These are phyloP conservation scores for Teratosphaeria destructans DNA, from an alignment of 2,329 filamentous ascomycete species.

Conservation along the genomic window DNA sequence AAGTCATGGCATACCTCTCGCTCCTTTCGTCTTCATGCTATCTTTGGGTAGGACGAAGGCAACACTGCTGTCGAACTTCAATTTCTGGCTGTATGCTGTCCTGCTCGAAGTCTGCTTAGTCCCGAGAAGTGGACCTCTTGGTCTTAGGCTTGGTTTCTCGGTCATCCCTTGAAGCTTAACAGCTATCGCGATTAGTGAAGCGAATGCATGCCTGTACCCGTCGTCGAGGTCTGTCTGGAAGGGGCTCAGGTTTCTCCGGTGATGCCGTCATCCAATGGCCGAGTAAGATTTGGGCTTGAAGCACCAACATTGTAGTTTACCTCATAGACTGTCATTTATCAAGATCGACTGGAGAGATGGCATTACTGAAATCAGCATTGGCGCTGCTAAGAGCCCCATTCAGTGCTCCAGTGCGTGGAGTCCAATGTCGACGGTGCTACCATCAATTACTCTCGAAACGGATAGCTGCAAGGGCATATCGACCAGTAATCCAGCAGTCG, in stretches of 20 bases:
- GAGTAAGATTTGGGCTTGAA: not conserved
- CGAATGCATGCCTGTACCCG: not conserved
- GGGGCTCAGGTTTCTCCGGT: not conserved
- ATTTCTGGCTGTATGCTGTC: not conserved
- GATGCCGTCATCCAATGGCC: not conserved
- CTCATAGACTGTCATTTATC: not conserved
- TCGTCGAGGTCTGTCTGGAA: not conserved
- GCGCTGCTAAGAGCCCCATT: not conserved
- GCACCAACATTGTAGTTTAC: not conserved
- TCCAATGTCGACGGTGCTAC: slow-evolving; percentile 5
- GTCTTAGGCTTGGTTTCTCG: not conserved
- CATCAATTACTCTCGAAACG: slow-evolving; percentile 5
- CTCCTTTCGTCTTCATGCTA: not conserved
- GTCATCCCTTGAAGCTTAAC: not conserved
- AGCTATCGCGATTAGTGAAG: not conserved
- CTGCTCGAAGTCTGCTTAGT: not conserved
- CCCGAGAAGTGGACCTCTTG: not conserved
- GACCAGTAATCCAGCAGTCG: not conserved
- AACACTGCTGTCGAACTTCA: not conserved
- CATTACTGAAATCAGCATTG: not conserved
- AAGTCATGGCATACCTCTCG: not conserved
- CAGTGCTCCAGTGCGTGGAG: not conserved
- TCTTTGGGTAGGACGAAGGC: not conserved
- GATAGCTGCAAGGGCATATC: not conserved
- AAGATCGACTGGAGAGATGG: not conserved